Percentiles rank a stretch among this genome's conserved stretches.
These are phyloP conservation scores for Eremochloa ophiuroides DNA, from an alignment of 176 grass and related monocot species.

Conservation along the genomic window DNA sequence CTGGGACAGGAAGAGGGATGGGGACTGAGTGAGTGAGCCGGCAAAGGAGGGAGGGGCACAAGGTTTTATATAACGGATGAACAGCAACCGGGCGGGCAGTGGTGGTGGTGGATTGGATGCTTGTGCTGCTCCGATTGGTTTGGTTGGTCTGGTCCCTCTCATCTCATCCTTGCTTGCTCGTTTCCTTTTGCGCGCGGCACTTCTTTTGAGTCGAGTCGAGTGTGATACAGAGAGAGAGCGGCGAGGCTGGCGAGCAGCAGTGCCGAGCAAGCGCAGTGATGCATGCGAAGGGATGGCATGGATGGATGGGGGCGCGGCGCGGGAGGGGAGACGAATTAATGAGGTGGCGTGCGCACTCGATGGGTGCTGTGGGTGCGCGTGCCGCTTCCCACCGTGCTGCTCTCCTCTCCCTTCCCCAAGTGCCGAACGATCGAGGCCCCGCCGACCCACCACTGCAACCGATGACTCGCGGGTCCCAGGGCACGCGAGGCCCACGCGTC, in stretches of 20 bases:
- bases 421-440: too few species aligned
- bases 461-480: not conserved
- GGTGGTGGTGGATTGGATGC: slow-evolving; percentile 43
- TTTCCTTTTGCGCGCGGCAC: slow-evolving; percentile 17
- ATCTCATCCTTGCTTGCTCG: not conserved
- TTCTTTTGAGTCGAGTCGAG: slow-evolving; percentile 47
- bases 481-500: not conserved
- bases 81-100: too few species aligned
- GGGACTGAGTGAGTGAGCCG: not conserved
- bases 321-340: slow-evolving; percentile 3
- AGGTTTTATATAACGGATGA: slow-evolving; percentile 39
- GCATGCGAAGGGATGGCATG: too few species aligned
- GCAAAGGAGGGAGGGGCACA: not conserved
- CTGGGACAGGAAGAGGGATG: slow-evolving; percentile 7
- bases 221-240: slow-evolving; percentile 3
- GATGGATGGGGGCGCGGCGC: not conserved
- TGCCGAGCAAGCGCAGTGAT: too few species aligned
- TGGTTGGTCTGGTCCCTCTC: slow-evolving; percentile 19
- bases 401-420: too few species aligned
- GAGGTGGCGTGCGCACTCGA: slow-evolving; percentile 47
- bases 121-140: slow-evolving; percentile 25
- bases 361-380: slow-evolving; percentile 35
- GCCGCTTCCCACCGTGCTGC: too few species aligned
- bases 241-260: not conserved
- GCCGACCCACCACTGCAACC: too few species aligned